Evolutionary conservation across 108 stramenopile genomes (phyloP).

Genomic region (Mediolabrus comicus): DNA sequence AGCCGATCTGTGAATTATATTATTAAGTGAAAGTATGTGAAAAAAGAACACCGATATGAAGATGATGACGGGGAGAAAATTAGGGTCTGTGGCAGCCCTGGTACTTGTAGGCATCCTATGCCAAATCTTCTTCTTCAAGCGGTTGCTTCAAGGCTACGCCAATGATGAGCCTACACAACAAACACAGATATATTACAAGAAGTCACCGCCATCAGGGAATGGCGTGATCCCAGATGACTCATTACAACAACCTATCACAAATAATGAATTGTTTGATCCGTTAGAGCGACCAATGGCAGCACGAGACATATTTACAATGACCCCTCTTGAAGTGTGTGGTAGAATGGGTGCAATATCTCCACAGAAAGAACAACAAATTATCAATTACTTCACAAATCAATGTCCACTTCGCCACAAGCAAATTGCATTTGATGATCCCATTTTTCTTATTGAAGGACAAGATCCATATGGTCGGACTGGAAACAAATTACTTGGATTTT

Average conservation of each 20-base stretch:
- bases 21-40: too few relatives aligned
- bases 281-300: background rate
- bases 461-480: conserved; percentile 30
- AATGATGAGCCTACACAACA: background rate
- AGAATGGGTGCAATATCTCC: conserved; percentile 2
- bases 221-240: too few relatives aligned
- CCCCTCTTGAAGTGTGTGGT: background rate
- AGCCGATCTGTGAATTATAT: too few relatives aligned
- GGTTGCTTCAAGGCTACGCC: background rate
- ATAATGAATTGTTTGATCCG: background rate
- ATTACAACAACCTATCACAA: background rate
- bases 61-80: conserved; percentile 31
- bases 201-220: background rate
- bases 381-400: background rate
- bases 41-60: conserved; percentile 95
- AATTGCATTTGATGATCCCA: background rate
- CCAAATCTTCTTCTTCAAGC: background rate
- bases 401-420: background rate
- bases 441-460: conserved; percentile 12
- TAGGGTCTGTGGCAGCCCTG: background rate
- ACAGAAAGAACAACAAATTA: background rate
- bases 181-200: background rate
- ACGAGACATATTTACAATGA: background rate
- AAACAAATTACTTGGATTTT: conserved; percentile 37
- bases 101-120: background rate